Evolutionary conservation across 1,284 basidiomycete species (phyloP), one percentile per base, ranked within the genome.

Genomic region (Melampsora americana): DNA sequence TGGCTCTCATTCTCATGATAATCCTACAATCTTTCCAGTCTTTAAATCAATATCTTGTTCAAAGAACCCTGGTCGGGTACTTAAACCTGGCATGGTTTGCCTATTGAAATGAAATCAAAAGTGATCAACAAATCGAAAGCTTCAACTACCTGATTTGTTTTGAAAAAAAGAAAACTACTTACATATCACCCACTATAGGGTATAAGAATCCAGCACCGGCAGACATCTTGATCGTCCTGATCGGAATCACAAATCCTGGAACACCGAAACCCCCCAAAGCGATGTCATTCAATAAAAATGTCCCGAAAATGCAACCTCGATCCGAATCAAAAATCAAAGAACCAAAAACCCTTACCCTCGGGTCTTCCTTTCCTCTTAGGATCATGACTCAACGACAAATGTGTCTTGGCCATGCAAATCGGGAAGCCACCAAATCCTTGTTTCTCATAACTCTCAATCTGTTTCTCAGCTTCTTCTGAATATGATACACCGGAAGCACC

Each of bases 71-170:
- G 94, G 94, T 78, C 95, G 89, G 77, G 95, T 97, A 39, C 90
- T 92, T 59, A 98, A 87, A 79, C 95, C 95, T 59, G 96, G 95
- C 93, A 99, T 96, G 77, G 94, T 97, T 83, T 93, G 91, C 92
- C 95, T 95, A 83, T 93, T 92, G 20, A 56, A 35, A 23, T 18
- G 5, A 14, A 68, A 68, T 26, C 14, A 56, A 26, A 42, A n/a
- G n/a, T 69, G 6, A 23, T 39, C 12, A 5, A 62, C 7, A 62
- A 16, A 30, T 11, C 23, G 28, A 32, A 11, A 62, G 7, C 30
- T 28, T 35, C 32, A 35, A 30, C 20, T 1, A 20, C 60, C 32
- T 56, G 20, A n/a, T 1, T n/a, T 14, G n/a, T n/a, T 7, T 53
- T 20, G 50, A 7, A 14, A 56, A 23, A n/a, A 56, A 39, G 26